Percentiles rank a stretch among this genome's conserved stretches.
phyloP scores from a whole-genome alignment of 768 basidiomycete genomes.

The Filobasidium wieringae region DNA sequence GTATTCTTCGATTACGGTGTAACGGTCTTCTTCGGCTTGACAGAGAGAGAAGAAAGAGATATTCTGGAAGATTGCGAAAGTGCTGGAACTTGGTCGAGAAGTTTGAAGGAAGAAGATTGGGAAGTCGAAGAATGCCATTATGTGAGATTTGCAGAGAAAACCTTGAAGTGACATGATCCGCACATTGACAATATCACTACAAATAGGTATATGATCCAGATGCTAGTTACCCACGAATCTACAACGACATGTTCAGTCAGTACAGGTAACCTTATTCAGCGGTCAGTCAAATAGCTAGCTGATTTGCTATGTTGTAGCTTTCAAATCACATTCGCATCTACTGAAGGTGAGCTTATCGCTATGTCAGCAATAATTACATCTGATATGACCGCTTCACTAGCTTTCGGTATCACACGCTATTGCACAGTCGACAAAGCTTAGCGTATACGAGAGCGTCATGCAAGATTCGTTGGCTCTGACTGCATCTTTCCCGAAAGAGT shows the following conservation, averaged over 20 bases:
- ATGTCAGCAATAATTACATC: too few species aligned
- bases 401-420: constrained; percentile 89
- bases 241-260: constrained; percentile 91
- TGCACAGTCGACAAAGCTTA: constrained; percentile 84
- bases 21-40: constrained; percentile 78
- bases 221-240: constrained; percentile 78
- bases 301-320: constrained; percentile 45
- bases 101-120: constrained; percentile 60
- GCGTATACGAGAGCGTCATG: constrained; percentile 69
- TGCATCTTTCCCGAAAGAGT: constrained; percentile 68
- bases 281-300: background rate
- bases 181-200: constrained; percentile 41
- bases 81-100: constrained; percentile 57
- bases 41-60: constrained; percentile 63
- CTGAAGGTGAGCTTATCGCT: constrained; percentile 42
- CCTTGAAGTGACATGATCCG: background rate
- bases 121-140: constrained; percentile 90
- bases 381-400: constrained; percentile 33
- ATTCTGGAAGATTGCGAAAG: constrained; percentile 71
- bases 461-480: constrained; percentile 69
- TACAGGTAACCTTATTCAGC: constrained; percentile 8
- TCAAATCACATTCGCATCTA: constrained; percentile 80
- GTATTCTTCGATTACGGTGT: constrained; percentile 59
- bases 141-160: constrained; percentile 36
- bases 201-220: constrained; percentile 57